Percentiles rank a stretch among this genome's conserved stretches.
Evolutionary conservation across 179 eudicot species (phyloP).

Genomic region (Patellifolia procumbens): DNA sequence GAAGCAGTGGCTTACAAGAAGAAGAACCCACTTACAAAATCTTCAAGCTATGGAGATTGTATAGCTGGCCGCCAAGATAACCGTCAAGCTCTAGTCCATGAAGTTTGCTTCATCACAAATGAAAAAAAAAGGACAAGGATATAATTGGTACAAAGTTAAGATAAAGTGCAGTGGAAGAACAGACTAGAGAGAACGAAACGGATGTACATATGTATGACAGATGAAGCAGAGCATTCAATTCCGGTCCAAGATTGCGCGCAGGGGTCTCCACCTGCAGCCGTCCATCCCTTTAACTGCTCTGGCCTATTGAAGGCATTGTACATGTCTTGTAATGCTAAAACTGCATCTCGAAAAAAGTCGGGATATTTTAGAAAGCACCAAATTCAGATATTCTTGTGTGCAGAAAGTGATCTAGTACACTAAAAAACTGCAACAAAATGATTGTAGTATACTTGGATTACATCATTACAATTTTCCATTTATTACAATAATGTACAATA

Average conservation of each 20-base stretch:
- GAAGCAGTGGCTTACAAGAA: background rate
- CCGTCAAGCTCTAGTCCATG: constrained; percentile 65
- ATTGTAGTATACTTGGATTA: background rate
- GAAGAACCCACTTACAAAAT: constrained; percentile 50
- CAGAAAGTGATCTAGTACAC: background rate
- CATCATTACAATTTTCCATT: background rate
- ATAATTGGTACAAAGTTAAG: background rate
- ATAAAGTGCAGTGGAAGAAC: background rate
- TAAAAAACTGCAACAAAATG: background rate
- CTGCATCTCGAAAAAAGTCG: constrained; percentile 40
- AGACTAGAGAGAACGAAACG: background rate
- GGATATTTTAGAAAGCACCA: background rate
- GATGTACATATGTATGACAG: constrained; percentile 66
- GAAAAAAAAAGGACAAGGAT: background rate
- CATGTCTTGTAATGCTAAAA: constrained; percentile 62
- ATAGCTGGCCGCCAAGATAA: constrained; percentile 57
- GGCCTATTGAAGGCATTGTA: constrained; percentile 63
- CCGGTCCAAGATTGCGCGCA: constrained; percentile 86
- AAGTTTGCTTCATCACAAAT: constrained; percentile 51
- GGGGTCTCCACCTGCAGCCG: constrained; percentile 62
- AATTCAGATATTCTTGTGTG: background rate
- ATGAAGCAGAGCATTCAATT: constrained; percentile 63
- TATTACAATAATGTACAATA: too few relatives aligned
- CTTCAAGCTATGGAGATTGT: constrained; percentile 58
- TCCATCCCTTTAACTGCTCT: constrained; percentile 73